Conservation (phyloP, 179 eudicot genomes). For the Camellia oleifera region DNA sequence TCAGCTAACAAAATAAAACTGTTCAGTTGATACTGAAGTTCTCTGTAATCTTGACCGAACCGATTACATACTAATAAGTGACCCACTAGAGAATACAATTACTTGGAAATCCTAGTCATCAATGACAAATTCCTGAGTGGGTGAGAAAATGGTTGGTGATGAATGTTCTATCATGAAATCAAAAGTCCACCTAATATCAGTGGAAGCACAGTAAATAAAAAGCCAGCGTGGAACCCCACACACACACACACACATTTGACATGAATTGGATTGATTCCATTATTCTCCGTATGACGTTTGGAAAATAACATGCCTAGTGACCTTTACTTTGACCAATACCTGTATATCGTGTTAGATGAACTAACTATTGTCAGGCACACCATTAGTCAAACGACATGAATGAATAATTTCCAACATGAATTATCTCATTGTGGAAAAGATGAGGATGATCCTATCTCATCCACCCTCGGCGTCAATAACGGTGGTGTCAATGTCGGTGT, state of each 20-base stretch:
- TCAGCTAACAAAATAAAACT: too few relatives aligned
- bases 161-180: too few relatives aligned
- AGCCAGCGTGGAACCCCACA: too few relatives aligned
- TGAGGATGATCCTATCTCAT: conserved; percentile 34
- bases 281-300: not conserved
- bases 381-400: not conserved
- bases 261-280: not conserved
- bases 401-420: not conserved
- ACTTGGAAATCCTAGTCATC: too few relatives aligned
- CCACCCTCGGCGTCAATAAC: conserved; percentile 16
- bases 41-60: too few relatives aligned
- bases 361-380: not conserved
- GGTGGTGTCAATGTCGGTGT: conserved; percentile 57
- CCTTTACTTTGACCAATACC: conserved; percentile 16
- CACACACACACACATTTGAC: not conserved
- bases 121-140: too few relatives aligned
- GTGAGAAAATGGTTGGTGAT: too few relatives aligned
- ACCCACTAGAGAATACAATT: too few relatives aligned
- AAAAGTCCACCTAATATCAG: too few relatives aligned
- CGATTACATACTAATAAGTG: too few relatives aligned
- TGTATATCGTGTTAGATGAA: conserved; percentile 21
- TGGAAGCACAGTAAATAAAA: too few relatives aligned
- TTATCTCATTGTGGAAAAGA: conserved; percentile 25
- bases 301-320: not conserved
- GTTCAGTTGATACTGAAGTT: too few relatives aligned